Base-by-base conservation (phyloP, 2,329 filamentous ascomycete genomes). In the Aureobasidium sp. region DNA sequence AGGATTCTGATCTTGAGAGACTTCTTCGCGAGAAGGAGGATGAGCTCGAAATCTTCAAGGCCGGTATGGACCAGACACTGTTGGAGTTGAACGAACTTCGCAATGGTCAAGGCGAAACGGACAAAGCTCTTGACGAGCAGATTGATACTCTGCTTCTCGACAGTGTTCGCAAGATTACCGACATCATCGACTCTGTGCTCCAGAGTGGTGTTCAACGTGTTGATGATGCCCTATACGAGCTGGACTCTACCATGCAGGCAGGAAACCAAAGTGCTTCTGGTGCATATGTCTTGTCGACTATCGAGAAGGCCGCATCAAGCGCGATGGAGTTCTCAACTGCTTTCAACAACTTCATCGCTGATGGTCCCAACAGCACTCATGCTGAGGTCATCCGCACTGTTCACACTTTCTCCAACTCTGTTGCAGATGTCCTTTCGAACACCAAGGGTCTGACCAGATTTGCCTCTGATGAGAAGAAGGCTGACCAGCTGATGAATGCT, bases 331-430 rank as follows among this genome's bases (percentile, higher is more conserved):
- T 99, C 75, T 94, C 93, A 1, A 97, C 93, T 0, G 88, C 94
- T 0, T 99, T 97, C 82, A 99, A 97, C 79, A 96, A 96, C 76
- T 97, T 95, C 75, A 95, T 99, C 69, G 94, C 93, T 8, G 94
- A 99, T 72, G 94, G 94, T 0, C 92, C 93, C 5, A 96, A 92
- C 74, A 91, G 90, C 72, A 87, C 87, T 10, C 91, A 97, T 70
- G 85, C 89, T 1, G 92, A 96, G 64, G 88, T 99, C 64, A 97
- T 97, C 75, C 91, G 91, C 72, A 90, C 91, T 0, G 89, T 96
- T 69, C 94, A 91, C 70, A 84, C 91, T 58, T 97, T 97, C 75
- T 83, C 94, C 1, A 90, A 92, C 23, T 90, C 94, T 3, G 86
- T 97, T 66, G 89, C 93, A 1, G 94, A 99, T 75, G 92, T 97